Percentiles rank a stretch among this genome's conserved stretches.
phyloP scores from a whole-genome alignment of 345 rosid genomes.

The Luvunga scandens region DNA sequence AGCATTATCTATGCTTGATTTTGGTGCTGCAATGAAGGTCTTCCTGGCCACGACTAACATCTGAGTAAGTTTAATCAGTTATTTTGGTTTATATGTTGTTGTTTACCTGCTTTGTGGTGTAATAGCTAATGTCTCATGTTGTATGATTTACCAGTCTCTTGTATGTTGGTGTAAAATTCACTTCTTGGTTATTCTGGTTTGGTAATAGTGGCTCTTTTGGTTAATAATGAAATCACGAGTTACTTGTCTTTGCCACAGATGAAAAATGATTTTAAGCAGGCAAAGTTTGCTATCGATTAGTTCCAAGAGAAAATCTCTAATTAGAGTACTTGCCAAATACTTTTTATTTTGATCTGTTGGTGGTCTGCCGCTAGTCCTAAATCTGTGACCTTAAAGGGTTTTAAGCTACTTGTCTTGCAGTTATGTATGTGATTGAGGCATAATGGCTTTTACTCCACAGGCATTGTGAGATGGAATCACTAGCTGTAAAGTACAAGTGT shows the following conservation, averaged over 20 bases:
- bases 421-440: too few relatives aligned
- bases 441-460: too few relatives aligned
- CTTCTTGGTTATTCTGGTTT: background rate
- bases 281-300: background rate
- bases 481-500: background rate
- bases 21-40: constrained; percentile 89
- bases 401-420: background rate
- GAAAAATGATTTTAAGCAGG: background rate
- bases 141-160: background rate
- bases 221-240: background rate
- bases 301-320: background rate
- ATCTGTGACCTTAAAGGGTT: background rate
- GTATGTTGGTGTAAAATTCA: background rate
- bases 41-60: constrained; percentile 78
- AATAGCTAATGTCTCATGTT: background rate
- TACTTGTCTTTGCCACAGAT: background rate
- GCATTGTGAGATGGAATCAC: background rate
- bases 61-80: constrained; percentile 56
- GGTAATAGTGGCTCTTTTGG: too few relatives aligned
- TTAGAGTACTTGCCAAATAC: background rate
- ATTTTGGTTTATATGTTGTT: background rate
- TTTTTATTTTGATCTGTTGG: background rate
- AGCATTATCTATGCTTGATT: constrained; percentile 55
- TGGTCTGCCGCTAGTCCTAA: background rate
- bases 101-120: background rate